phyloP scores from a whole-genome alignment of 331 rosid species.

The Erythrophleum ivorense region DNA sequence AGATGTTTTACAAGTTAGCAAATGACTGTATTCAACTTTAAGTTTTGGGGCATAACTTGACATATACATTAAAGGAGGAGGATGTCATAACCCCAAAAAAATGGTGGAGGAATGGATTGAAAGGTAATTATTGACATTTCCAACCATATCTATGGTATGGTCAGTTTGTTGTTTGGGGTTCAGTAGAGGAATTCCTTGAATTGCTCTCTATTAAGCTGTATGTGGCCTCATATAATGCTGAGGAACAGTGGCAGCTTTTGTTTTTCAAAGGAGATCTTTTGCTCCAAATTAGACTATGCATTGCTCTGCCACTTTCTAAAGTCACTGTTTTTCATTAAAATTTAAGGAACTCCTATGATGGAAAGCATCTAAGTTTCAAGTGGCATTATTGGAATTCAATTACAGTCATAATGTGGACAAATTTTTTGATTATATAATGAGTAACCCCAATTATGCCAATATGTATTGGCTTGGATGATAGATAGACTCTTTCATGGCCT shows the following conservation, averaged over 20 bases:
- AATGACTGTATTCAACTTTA: not conserved
- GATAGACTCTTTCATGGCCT: not conserved
- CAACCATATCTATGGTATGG: slow-evolving; percentile 5
- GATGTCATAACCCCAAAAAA: not conserved
- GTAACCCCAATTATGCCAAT: not conserved
- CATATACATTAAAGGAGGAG: not conserved
- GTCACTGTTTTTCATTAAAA: not conserved
- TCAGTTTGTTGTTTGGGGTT: slow-evolving; percentile 19
- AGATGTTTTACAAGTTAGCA: slow-evolving; percentile 19
- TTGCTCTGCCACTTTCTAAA: slow-evolving; percentile 14
- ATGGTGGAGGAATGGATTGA: not conserved
- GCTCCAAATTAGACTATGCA: slow-evolving; percentile 19
- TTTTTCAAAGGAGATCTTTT: not conserved
- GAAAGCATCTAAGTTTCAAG: not conserved
- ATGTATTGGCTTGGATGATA: not conserved
- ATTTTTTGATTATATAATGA: not conserved
- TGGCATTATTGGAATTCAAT: not conserved
- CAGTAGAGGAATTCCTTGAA: not conserved
- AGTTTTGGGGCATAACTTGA: not conserved
- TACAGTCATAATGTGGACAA: not conserved
- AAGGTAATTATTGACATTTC: slow-evolving; percentile 10
- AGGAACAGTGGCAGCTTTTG: slow-evolving; percentile 7
- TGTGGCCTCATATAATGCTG: slow-evolving; percentile 12
- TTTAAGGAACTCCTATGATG: not conserved
- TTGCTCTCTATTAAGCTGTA: slow-evolving; percentile 12